A percentile compares a stretch with the other conserved stretches of the same genome.
phyloP scores from a whole-genome alignment of 2,329 filamentous ascomycete species.

The Colletotrichum sp. region DNA sequence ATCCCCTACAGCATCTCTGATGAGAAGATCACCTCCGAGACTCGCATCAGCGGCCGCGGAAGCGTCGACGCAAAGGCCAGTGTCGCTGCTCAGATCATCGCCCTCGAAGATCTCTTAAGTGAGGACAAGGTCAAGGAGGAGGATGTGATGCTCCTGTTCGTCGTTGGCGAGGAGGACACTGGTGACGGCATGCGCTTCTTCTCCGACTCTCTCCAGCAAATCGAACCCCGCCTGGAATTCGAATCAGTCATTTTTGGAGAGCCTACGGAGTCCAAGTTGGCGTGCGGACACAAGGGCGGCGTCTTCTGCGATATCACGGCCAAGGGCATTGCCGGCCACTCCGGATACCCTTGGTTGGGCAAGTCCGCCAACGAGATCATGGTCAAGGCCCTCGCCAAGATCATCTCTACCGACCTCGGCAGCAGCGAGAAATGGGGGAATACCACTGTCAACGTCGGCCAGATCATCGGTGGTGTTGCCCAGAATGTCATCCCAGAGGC shows the following conservation, averaged over 20 bases:
- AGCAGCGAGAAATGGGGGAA: conserved; percentile 79
- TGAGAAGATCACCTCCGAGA: conserved; percentile 44
- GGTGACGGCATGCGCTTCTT: conserved; percentile 80
- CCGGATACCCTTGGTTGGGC: conserved; percentile 90
- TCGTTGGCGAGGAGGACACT: conserved; percentile 81
- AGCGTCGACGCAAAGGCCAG: conserved; percentile 74
- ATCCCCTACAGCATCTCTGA: conserved; percentile 69
- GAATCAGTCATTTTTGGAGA: conserved; percentile 88
- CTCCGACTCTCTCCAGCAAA: conserved; percentile 37
- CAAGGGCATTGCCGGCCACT: conserved; percentile 80
- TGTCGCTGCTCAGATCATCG: conserved; percentile 76
- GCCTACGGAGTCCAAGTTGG: conserved; percentile 86
- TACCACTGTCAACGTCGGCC: conserved; percentile 87
- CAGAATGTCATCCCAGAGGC: conserved; percentile 84
- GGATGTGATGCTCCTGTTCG: conserved; percentile 66
- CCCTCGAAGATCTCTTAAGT: conserved; percentile 60
- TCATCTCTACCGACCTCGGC: conserved; percentile 75
- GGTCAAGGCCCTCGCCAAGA: conserved; percentile 69
- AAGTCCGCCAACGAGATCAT: conserved; percentile 84
- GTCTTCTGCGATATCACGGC: conserved; percentile 70
- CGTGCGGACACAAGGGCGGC: conserved; percentile 90
- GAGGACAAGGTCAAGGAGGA: conserved; percentile 42
- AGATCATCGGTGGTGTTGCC: conserved; percentile 80
- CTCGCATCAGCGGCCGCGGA: conserved; percentile 72
- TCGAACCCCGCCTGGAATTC: conserved; percentile 42